phyloP scores from a whole-genome alignment of 2,329 filamentous ascomycete species.

The Tolypocladium endophyticum region DNA sequence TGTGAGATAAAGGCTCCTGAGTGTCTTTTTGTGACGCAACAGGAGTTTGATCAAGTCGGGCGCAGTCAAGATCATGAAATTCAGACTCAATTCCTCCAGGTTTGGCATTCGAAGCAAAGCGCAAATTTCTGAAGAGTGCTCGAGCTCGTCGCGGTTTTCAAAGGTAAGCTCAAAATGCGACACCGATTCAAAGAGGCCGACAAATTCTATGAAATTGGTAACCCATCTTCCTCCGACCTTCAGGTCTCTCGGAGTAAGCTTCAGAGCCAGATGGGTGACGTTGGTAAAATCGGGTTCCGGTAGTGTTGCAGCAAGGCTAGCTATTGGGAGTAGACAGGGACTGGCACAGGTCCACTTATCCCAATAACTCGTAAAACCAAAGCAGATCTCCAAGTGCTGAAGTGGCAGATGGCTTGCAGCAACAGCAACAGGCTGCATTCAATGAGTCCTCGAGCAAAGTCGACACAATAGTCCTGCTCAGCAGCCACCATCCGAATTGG shows the following conservation, averaged over 20 bases:
- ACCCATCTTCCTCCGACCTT: too few species aligned
- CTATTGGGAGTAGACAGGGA: not conserved
- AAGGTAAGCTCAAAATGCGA: not conserved
- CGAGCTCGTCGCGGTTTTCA: not conserved
- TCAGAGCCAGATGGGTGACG: too few species aligned
- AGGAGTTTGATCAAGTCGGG: not conserved
- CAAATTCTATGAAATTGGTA: not conserved
- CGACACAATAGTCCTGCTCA: too few species aligned
- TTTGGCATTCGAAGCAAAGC: not conserved
- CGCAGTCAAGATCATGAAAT: not conserved
- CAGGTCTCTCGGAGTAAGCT: too few species aligned
- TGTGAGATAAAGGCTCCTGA: too few species aligned
- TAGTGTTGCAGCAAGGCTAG: not conserved
- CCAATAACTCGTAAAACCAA: too few species aligned
- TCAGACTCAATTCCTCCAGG: not conserved
- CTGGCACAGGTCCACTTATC: not conserved
- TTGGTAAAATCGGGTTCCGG: not conserved
- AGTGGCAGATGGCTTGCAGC: not conserved
- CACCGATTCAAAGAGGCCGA: not conserved
- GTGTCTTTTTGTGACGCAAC: not conserved
- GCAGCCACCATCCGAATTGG: too few species aligned
- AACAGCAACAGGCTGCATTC: not conserved
- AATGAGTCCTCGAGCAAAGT: not conserved
- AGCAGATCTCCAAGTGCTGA: not conserved
- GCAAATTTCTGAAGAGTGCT: not conserved